These are phyloP conservation scores for Epichloe sp. DNA, from an alignment of 2,329 filamentous ascomycete species.

Conservation along the genomic window DNA sequence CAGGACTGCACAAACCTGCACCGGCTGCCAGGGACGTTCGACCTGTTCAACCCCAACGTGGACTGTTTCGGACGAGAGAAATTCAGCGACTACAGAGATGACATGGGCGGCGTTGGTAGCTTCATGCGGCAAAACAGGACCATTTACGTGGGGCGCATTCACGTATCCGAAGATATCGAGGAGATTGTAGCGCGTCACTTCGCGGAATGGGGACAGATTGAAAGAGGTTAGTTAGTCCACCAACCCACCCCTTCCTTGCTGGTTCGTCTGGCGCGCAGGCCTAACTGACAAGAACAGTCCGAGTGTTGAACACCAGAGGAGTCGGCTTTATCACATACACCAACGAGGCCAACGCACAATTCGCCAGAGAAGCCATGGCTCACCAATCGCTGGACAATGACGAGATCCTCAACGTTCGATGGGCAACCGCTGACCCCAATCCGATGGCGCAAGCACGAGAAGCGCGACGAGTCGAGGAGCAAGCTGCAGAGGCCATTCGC, in stretches of 20 bases:
- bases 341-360: conserved; percentile 81
- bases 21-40: conserved; percentile 71
- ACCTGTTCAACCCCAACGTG: conserved; percentile 84
- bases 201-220: conserved; percentile 89
- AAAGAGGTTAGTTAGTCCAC: conserved; percentile 42
- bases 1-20: conserved; percentile 92
- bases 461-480: conserved; percentile 78
- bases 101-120: conserved; percentile 93
- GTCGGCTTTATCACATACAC: conserved; percentile 92
- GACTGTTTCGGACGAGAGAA: conserved; percentile 84
- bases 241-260: not conserved
- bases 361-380: conserved; percentile 91
- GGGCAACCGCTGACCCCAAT: conserved; percentile 94
- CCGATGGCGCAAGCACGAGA: conserved; percentile 89
- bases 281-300: conserved; percentile 26
- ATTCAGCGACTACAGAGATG: conserved; percentile 82
- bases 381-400: conserved; percentile 84
- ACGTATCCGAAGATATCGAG: conserved; percentile 93
- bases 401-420: conserved; percentile 89
- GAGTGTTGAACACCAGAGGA: conserved; percentile 77
- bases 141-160: conserved; percentile 84
- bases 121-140: conserved; percentile 93
- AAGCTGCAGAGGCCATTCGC: conserved; percentile 87
- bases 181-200: conserved; percentile 92
- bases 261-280: not conserved